These are phyloP conservation scores for Psilocybe sp. DNA, from an alignment of 768 basidiomycete genomes.

Conservation along the genomic window DNA sequence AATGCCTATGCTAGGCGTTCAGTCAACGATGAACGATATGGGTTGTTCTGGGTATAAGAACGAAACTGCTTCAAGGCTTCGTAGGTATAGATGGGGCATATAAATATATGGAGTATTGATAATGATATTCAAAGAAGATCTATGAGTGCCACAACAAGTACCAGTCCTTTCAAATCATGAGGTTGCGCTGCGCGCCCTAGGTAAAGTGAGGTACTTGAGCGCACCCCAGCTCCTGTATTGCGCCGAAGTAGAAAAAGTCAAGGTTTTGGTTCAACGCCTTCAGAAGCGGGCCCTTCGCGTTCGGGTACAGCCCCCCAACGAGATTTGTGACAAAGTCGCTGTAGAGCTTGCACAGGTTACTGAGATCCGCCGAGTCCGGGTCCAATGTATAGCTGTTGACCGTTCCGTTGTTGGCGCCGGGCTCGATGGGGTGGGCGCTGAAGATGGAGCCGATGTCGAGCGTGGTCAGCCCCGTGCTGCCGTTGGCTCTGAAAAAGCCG, in stretches of 20 bases:
- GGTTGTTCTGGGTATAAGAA: no score
- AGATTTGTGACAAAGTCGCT: slow-evolving; percentile 15
- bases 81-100: no score
- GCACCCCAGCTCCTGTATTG: no score
- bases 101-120: no score
- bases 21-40: no score
- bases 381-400: slow-evolving; percentile 15
- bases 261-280: slow-evolving; percentile 13
- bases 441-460: not conserved
- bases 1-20: no score
- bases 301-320: slow-evolving; percentile 14
- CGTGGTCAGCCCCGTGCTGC: slow-evolving; percentile 1
- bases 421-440: slow-evolving; percentile 10
- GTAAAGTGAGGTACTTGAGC: no score
- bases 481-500: slow-evolving; percentile 13
- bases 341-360: slow-evolving; percentile 13
- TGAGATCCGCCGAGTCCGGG: slow-evolving; percentile 11
- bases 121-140: no score
- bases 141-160: no score
- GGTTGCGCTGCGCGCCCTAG: no score
- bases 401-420: slow-evolving; percentile 11
- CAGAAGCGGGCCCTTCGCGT: slow-evolving; percentile 10
- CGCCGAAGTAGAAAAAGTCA: slow-evolving; percentile 4
- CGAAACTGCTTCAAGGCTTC: no score
- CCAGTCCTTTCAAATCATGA: no score